phyloP scores from a whole-genome alignment of 768 basidiomycete species.

The Phlegmacium glaucopus region DNA sequence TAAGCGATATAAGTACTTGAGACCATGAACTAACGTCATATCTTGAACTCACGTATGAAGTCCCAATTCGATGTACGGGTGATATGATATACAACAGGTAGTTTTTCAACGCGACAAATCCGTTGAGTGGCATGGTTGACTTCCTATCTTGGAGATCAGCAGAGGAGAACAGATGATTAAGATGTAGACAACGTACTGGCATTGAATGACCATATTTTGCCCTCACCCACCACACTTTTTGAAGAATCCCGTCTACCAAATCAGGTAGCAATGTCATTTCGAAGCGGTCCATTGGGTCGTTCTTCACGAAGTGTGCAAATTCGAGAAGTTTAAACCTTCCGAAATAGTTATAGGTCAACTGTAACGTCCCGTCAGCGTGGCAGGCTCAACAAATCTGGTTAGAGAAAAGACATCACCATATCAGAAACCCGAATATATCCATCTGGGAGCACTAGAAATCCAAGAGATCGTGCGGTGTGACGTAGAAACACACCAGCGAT shows the following conservation, averaged over 20 bases:
- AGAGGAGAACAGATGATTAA: not conserved
- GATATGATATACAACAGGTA: conserved; percentile 11
- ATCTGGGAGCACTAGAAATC: conserved; percentile 40
- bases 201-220: conserved; percentile 19
- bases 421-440: conserved; percentile 73
- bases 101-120: conserved; percentile 13
- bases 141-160: conserved; percentile 7
- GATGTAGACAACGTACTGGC: conserved; percentile 10
- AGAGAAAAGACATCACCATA: conserved; percentile 47
- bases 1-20: not conserved
- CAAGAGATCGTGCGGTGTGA: conserved; percentile 14
- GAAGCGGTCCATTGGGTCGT: conserved; percentile 19
- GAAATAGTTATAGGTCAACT: conserved; percentile 10
- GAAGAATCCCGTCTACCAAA: conserved; percentile 11
- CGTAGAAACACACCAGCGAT: conserved; percentile 16
- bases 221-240: conserved; percentile 24
- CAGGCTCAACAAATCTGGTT: not conserved
- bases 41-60: conserved; percentile 14
- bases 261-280: conserved; percentile 22
- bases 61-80: conserved; percentile 15
- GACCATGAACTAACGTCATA: not conserved
- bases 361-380: not conserved
- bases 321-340: conserved; percentile 3
- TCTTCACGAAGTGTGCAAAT: conserved; percentile 13
- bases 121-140: conserved; percentile 13